phyloP scores from a whole-genome alignment of 2,329 filamentous ascomycete species.

The Dothideomycetes sp. region DNA sequence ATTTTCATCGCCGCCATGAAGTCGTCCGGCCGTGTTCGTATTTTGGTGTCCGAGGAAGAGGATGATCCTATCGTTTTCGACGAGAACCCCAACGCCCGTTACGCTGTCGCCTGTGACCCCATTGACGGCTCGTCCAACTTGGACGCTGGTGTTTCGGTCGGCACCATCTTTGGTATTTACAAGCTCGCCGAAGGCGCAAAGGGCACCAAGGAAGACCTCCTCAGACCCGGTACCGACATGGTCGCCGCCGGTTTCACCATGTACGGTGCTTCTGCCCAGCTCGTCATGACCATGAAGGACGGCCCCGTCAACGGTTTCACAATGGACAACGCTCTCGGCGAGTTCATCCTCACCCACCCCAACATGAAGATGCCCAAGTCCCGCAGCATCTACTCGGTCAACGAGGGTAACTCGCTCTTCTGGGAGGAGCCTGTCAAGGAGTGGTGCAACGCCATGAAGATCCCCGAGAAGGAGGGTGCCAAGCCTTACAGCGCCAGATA shows the following conservation, averaged over 20 bases:
- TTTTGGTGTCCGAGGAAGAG: constrained; percentile 97
- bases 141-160: constrained; percentile 93
- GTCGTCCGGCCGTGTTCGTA: constrained; percentile 78
- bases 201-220: constrained; percentile 73
- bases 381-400: constrained; percentile 90
- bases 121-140: constrained; percentile 98
- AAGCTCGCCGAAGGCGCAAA: constrained; percentile 69
- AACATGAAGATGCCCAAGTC: constrained; percentile 78
- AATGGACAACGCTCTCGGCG: constrained; percentile 88
- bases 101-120: constrained; percentile 93
- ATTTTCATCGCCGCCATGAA: constrained; percentile 94
- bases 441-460: constrained; percentile 87
- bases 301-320: constrained; percentile 95
- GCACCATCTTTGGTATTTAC: constrained; percentile 93
- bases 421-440: constrained; percentile 81
- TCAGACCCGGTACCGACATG: constrained; percentile 82
- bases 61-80: constrained; percentile 84
- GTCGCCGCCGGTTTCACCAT: constrained; percentile 98
- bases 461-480: constrained; percentile 54
- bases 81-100: constrained; percentile 64
- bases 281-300: constrained; percentile 94
- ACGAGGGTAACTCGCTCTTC: constrained; percentile 96
- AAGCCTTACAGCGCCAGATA: constrained; percentile 95
- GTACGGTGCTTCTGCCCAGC: constrained; percentile 94
- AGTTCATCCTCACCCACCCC: constrained; percentile 97